These are phyloP conservation scores for Ogataea glucozyma DNA, from an alignment of 805 yeast species.

Conservation along the genomic window DNA sequence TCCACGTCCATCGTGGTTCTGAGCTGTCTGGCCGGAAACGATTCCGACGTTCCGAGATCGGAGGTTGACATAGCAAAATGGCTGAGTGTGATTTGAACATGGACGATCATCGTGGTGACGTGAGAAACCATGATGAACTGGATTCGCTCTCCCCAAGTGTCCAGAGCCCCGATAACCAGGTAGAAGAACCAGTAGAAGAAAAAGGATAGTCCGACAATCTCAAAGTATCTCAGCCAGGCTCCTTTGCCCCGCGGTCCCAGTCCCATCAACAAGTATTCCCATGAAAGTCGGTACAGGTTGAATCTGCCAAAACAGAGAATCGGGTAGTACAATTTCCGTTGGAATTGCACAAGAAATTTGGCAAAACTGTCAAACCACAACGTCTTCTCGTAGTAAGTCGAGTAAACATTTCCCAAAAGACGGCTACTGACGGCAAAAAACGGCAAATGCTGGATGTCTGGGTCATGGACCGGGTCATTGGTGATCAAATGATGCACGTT, in stretches of 20 bases:
- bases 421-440: constrained; percentile 83
- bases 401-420: constrained; percentile 66
- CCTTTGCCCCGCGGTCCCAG: constrained; percentile 84
- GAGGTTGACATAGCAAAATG: constrained; percentile 95
- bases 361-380: constrained; percentile 72
- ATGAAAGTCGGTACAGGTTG: constrained; percentile 77
- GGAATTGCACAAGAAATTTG: constrained; percentile 56
- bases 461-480: constrained; percentile 93
- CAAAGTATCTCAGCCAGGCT: constrained; percentile 83
- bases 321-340: constrained; percentile 73
- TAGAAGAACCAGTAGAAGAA: constrained; percentile 86
- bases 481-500: constrained; percentile 90
- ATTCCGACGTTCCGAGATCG: constrained; percentile 77
- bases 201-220: constrained; percentile 63
- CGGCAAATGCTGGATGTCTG: constrained; percentile 91
- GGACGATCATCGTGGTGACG: constrained; percentile 85
- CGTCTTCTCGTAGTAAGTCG: constrained; percentile 73
- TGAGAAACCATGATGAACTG: constrained; percentile 72
- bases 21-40: constrained; percentile 76
- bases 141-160: constrained; percentile 54
- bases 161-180: constrained; percentile 53
- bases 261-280: constrained; percentile 75
- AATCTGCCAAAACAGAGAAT: constrained; percentile 81
- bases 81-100: constrained; percentile 85
- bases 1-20: constrained; percentile 95